These are phyloP conservation scores for Boletus rex-veris DNA, from an alignment of 768 basidiomycete species.

Conservation along the genomic window DNA sequence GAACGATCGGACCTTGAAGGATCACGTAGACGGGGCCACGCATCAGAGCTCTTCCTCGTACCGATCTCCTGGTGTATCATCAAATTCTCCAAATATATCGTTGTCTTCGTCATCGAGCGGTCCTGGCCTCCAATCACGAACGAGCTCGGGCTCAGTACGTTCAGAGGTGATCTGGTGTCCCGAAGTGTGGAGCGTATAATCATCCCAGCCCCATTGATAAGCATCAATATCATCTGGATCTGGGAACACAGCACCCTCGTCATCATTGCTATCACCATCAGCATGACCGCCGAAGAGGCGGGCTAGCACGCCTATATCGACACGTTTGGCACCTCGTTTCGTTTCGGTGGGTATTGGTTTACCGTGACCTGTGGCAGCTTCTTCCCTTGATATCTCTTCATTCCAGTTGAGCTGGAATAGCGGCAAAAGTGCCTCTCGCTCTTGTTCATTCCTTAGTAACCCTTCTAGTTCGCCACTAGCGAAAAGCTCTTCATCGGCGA, in stretches of 20 bases:
- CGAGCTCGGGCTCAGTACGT: slow-evolving; percentile 29
- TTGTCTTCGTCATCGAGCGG: slow-evolving; percentile 29
- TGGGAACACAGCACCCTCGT: slow-evolving; percentile 18
- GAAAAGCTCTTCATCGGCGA: slow-evolving; percentile 72
- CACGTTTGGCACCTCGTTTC: slow-evolving; percentile 37
- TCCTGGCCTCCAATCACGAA: slow-evolving; percentile 46
- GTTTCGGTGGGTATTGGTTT: slow-evolving; percentile 11
- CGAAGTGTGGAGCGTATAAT: slow-evolving; percentile 7
- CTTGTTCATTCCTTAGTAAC: slow-evolving; percentile 50
- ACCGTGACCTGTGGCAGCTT: slow-evolving; percentile 1
- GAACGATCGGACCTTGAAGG: slow-evolving; percentile 2
- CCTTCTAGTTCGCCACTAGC: slow-evolving; percentile 64
- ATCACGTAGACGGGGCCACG: neutral
- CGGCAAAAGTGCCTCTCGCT: slow-evolving; percentile 42
- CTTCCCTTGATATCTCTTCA: slow-evolving; percentile 26
- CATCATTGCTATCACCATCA: slow-evolving; percentile 22
- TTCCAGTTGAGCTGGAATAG: slow-evolving; percentile 39
- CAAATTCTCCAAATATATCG: slow-evolving; percentile 13
- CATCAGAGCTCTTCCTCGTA: slow-evolving; percentile 32
- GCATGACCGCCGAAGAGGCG: slow-evolving; percentile 42
- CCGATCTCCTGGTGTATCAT: slow-evolving; percentile 18
- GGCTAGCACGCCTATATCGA: slow-evolving; percentile 57
- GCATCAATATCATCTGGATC: slow-evolving; percentile 23
- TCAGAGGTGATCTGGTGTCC: slow-evolving; percentile 12
- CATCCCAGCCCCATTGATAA: slow-evolving; percentile 11